Base-by-base conservation (phyloP, 495 filamentous ascomycete genomes). In the Hypoxylon rickii region DNA sequence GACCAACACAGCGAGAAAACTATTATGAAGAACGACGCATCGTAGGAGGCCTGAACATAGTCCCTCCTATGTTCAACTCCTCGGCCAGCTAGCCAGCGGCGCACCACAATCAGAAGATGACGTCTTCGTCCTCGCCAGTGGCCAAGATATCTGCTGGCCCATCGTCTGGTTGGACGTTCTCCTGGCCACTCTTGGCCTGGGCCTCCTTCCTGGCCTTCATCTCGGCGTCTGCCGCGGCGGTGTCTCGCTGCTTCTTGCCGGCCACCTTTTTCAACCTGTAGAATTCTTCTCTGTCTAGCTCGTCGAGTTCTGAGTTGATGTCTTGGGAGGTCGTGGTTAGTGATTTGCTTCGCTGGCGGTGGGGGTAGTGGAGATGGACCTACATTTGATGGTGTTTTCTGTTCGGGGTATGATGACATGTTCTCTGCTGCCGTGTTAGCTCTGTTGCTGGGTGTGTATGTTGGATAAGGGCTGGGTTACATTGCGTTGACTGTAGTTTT, bases 331-430 rank as follows among this genome's bases (percentile, higher is more conserved):
- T 32, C 15, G 18, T n/a, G n/a, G n/a, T n/a, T n/a, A n/a, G n/a
- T n/a, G n/a, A n/a, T n/a, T n/a, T n/a, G n/a, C n/a, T 21, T 24
- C 39, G 29, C 41, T 26, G 20, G 12, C n/a, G 17, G 39, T 31
- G 41, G 16, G n/a, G 7, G 7, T 24, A 24, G 6, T 7, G 7
- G 31, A 29, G 13, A 24, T 12, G 15, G 5, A 77, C 81, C 69
- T 71, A 88, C 87, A 96, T 76, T 92, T 97, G 78, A 99, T 99
- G 43, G 94, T 99, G 61, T 97, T 99, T 69, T 97, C 93, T 15
- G 94, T 99, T 39, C 94, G 82, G 20, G 94, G 94, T 59, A 99
- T 97, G 63, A 99, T 97, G 49, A 99, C 95, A 74, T 98, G 91
- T 74, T 95, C 92, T 71, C 80, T 85, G 50, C 8, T 6, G 16